Evolutionary conservation across 1,284 basidiomycete species (phyloP), one percentile per base, ranked within the genome.

Genomic region (Anthracocystis walkeri): DNA sequence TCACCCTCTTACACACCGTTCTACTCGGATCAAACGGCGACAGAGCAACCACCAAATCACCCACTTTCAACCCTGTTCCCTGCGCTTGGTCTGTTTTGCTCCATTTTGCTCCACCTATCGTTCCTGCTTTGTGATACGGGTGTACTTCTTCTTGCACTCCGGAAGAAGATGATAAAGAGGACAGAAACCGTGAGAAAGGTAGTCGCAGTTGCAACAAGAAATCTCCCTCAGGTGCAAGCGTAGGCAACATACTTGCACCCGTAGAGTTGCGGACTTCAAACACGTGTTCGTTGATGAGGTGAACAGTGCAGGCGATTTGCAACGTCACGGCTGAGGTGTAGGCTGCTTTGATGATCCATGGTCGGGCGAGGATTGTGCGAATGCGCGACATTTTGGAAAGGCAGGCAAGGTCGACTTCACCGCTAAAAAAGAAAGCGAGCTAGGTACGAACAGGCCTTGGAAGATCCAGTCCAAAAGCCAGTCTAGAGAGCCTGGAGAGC

Each of bases 1-100:
- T 88, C 16, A 99, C 88, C 44, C 96, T 90, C 87, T 99, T 99
- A 87, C 94, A 96, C 23, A 97, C 90, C 25, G 90, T 87, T 49
- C 89, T 89, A 0, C 86, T 86, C 0, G 92, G 92, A 75, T 92
- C 88, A 48, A 90, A 85, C 5, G 95, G 95, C 2, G 92, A 93
- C 51, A 88, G 87, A 44, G 92, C 88, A 12, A 92, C 90, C 62
- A 97, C 88, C 52, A 99, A 87, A 81, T 97, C 94, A 46, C 96
- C 96, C 10, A 83, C 42, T 31, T 51, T 64, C 23, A 84, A 55
- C 14, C 79, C 79, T 14, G 70, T 67, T 5, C 78, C 80, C 48
- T 71, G 65, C n/a, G 75, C 66, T 35, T 66, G 78, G 33, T 81
- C 80, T 8, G n/a, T 35, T 38, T 79, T 81, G 1, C 45, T 45